phyloP scores from a whole-genome alignment of 2,329 filamentous ascomycete species.

The Emmonsiellopsis sp. region DNA sequence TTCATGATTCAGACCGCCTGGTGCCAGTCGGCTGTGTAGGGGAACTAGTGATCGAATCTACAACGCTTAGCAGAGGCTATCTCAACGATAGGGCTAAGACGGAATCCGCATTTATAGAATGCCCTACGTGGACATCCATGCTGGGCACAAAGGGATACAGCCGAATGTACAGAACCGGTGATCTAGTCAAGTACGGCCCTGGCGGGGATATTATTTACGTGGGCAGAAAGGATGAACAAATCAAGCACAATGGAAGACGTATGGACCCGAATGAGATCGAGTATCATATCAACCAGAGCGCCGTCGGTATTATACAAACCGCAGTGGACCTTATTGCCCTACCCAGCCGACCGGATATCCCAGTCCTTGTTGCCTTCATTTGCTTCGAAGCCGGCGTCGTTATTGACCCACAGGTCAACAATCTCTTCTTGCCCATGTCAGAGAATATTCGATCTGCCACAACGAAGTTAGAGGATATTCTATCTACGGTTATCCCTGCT shows the following conservation, averaged over 20 bases:
- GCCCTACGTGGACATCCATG: constrained; percentile 12
- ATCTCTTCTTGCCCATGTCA: constrained; percentile 5
- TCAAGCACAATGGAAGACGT: constrained; percentile 46
- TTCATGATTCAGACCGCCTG: constrained; percentile 10
- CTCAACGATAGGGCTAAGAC: constrained; percentile 16
- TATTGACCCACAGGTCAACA: not conserved
- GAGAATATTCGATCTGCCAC: not conserved
- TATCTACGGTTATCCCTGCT: constrained; percentile 18
- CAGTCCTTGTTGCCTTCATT: not conserved
- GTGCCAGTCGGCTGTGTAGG: constrained; percentile 28
- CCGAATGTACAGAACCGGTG: constrained; percentile 18
- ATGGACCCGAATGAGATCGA: constrained; percentile 24
- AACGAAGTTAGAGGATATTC: constrained; percentile 5
- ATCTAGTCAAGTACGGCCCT: constrained; percentile 15
- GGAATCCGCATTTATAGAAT: constrained; percentile 11
- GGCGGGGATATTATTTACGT: constrained; percentile 15
- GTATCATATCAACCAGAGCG: constrained; percentile 11
- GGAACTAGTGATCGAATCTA: constrained; percentile 32
- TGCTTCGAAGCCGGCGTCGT: not conserved
- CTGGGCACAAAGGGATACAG: not conserved
- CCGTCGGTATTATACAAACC: constrained; percentile 6
- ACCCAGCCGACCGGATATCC: not conserved
- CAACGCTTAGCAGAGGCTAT: constrained; percentile 28
- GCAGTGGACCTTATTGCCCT: constrained; percentile 10
- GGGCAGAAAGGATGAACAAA: constrained; percentile 43